Percentiles rank a stretch among this genome's conserved stretches.
These are phyloP conservation scores for Haematococcus lacustris DNA, from an alignment of 139 green algal species.

Conservation along the genomic window DNA sequence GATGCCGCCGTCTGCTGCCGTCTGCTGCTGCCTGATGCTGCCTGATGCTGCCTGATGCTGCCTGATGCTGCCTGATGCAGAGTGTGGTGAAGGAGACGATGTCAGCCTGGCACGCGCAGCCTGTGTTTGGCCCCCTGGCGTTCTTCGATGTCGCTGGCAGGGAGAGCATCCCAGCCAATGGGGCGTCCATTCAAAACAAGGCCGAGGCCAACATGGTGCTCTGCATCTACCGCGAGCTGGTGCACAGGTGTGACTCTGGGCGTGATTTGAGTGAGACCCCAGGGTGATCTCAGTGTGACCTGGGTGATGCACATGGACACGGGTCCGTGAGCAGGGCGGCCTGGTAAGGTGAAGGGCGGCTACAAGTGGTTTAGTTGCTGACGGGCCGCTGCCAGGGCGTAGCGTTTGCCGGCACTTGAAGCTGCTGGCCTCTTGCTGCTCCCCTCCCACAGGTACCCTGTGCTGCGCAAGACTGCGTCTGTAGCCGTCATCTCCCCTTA, in stretches of 20 bases:
- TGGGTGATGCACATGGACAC: no score
- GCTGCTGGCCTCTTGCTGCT: no score
- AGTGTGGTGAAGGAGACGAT: slow-evolving; percentile 37
- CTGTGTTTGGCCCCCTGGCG: slow-evolving; percentile 67
- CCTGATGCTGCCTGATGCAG: slow-evolving; percentile 7
- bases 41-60: no score
- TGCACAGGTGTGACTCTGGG: slow-evolving; percentile 19
- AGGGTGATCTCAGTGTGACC: no score
- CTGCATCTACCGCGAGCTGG: slow-evolving; percentile 42
- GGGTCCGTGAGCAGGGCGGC: no score
- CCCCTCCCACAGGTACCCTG: slow-evolving; percentile 42
- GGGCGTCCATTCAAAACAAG: slow-evolving; percentile 33
- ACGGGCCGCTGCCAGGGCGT: no score
- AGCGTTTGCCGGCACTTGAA: no score
- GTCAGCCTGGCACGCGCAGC: slow-evolving; percentile 62
- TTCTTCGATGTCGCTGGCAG: slow-evolving; percentile 73
- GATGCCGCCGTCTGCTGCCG: no score
- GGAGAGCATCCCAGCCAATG: slow-evolving; percentile 15
- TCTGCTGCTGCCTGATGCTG: no score
- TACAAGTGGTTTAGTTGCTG: no score
- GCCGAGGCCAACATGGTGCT: slow-evolving; percentile 67
- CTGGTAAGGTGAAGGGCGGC: no score
- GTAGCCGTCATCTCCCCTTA: slow-evolving; percentile 89
- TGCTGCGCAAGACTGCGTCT: slow-evolving; percentile 37
- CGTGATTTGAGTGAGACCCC: background rate